Evolutionary conservation across 2,329 filamentous ascomycete genomes (phyloP), one percentile per base, ranked within the genome.

Genomic region (Phialophora tarda): DNA sequence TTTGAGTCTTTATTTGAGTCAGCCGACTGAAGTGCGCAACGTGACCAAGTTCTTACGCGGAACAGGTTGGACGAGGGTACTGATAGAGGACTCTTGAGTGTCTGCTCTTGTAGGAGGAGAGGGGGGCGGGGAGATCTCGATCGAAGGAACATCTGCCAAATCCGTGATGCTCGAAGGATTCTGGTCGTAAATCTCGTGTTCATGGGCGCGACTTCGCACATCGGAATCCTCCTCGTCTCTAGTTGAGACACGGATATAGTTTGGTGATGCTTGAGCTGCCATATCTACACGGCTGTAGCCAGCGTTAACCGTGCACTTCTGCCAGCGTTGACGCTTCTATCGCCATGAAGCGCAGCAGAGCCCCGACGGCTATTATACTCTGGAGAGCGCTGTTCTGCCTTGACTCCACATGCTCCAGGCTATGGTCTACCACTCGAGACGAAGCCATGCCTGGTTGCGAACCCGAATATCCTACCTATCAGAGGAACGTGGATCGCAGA

Each of bases 1-100:
- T 55, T 23, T 7, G 59, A 55, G 17, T 24, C 63, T 68, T 63
- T 21, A n/a, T 12, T 38, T 17, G 34, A 34, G 55, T 68, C 34
- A 68, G 54, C 23, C 17, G 28, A 12, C 34, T 11, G 34, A 50
- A 23, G 30, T n/a, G 47, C 41, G n/a, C 28, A 17, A 41, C 3
- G n/a, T 8, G 11, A 48, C 17, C 3, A 24, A n/a, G 4, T 41
- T 24, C 61, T 58, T 38, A 63, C 61, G 41, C 1, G 64, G 54
- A 59, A 59, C 60, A 55, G 60, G 55, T 41, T 63, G 60, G 21
- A 55, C 32, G 28, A 60, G 14, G 21, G 59, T 21, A 10, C 53
- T 32, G 44, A 7, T 56, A 17, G 55, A 48, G 14, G 47, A 30
- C 6, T 30, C 24, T 11, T 56, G 41, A 23, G 60, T 48, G 12